A percentile compares a stretch with the other conserved stretches of the same genome.
phyloP scores from a whole-genome alignment of 1,284 basidiomycete species.

The Rhizoctonia solani region DNA sequence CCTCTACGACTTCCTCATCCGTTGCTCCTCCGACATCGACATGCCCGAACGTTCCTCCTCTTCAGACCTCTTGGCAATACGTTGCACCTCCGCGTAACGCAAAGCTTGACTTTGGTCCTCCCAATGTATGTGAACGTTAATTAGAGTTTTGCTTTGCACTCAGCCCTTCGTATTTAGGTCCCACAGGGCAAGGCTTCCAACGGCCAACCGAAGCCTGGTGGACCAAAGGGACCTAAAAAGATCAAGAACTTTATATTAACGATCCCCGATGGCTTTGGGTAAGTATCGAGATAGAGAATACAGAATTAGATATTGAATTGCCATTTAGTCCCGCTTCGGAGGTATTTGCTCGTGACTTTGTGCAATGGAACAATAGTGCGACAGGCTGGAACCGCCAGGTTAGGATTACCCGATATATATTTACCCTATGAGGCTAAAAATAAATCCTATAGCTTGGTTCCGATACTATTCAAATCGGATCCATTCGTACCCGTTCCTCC shows the following conservation, averaged over 20 bases:
- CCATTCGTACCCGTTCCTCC: constrained; percentile 43
- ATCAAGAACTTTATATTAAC: constrained; percentile 41
- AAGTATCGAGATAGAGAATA: neutral
- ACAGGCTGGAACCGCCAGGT: constrained; percentile 37
- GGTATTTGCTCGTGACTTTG: constrained; percentile 44
- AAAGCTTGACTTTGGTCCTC: constrained; percentile 32
- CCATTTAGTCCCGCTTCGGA: constrained; percentile 42
- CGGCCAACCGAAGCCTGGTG: constrained; percentile 32
- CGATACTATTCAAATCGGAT: constrained; percentile 44
- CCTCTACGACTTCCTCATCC: neutral
- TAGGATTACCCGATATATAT: neutral
- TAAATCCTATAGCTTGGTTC: constrained; percentile 40
- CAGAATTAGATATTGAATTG: neutral
- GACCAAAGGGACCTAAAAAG: constrained; percentile 12
- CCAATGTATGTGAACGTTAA: neutral
- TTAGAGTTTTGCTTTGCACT: neutral
- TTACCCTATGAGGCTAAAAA: neutral
- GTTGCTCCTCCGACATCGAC: constrained; percentile 20
- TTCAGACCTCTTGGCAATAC: constrained; percentile 31
- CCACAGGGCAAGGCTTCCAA: constrained; percentile 32
- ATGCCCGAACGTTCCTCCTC: constrained; percentile 3
- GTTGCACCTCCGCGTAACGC: constrained; percentile 32
- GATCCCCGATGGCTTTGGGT: constrained; percentile 44
- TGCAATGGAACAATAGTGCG: constrained; percentile 39
- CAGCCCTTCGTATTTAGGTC: neutral